These are phyloP conservation scores for Zygotorulaspora sp. DNA, from an alignment of 805 yeast species.

Conservation along the genomic window DNA sequence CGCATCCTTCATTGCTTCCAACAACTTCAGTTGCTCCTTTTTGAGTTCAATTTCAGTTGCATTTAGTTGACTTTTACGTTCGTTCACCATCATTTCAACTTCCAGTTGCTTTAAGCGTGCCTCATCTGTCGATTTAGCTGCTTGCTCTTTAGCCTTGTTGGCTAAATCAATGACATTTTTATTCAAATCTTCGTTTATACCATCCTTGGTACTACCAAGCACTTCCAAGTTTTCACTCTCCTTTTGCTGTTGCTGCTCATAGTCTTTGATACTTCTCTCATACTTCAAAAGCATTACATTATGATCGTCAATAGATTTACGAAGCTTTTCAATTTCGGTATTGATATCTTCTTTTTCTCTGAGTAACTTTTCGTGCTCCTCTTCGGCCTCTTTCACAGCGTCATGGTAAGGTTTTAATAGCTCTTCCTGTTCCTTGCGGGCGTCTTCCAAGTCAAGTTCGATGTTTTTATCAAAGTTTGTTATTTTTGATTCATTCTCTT, in stretches of 20 bases:
- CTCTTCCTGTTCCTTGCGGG: conserved; percentile 31
- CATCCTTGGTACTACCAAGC: conserved; percentile 32
- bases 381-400: conserved; percentile 41
- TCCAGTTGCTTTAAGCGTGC: conserved; percentile 38
- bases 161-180: conserved; percentile 25
- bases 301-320: conserved; percentile 34
- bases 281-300: conserved; percentile 34
- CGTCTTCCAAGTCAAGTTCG: conserved; percentile 30
- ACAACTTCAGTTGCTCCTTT: conserved; percentile 33
- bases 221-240: conserved; percentile 34
- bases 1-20: conserved; percentile 38
- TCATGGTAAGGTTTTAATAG: conserved; percentile 43
- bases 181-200: conserved; percentile 22
- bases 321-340: conserved; percentile 43
- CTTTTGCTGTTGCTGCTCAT: conserved; percentile 29
- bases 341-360: conserved; percentile 38
- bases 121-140: conserved; percentile 33
- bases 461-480: conserved; percentile 29
- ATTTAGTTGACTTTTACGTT: conserved; percentile 36
- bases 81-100: conserved; percentile 37
- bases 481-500: conserved; percentile 25
- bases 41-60: conserved; percentile 36
- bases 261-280: conserved; percentile 32
- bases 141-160: conserved; percentile 36
- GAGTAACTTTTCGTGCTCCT: conserved; percentile 30